Evolutionary conservation across 2,329 filamentous ascomycete species (phyloP).

Genomic region (Septoria linicola): DNA sequence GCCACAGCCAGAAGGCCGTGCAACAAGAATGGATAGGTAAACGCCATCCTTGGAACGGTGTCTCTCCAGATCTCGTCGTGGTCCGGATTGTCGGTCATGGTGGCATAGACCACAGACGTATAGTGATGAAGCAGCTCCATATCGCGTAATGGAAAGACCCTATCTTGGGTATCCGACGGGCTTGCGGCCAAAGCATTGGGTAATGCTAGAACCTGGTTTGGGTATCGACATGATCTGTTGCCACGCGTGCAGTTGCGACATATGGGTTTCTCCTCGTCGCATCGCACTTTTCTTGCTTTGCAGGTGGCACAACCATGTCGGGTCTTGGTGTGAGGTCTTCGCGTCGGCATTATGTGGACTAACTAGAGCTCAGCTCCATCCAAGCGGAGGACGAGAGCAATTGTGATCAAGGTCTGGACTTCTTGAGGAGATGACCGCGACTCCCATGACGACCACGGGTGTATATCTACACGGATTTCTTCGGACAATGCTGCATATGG

Average conservation of each 20-base stretch:
- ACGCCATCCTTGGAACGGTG: constrained; percentile 21
- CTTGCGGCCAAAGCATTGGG: constrained; percentile 10
- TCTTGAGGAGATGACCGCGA: no score
- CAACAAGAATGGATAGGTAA: constrained; percentile 24
- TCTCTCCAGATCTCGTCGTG: constrained; percentile 21
- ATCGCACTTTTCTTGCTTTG: constrained; percentile 26
- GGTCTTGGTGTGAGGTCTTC: constrained; percentile 28
- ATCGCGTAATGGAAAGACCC: constrained; percentile 24
- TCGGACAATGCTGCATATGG: no score
- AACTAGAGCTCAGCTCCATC: no score
- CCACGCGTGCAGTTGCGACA: constrained; percentile 28
- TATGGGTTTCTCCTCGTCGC: constrained; percentile 27
- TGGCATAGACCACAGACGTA: constrained; percentile 19
- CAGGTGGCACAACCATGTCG: constrained; percentile 27
- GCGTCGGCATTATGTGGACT: constrained; percentile 5
- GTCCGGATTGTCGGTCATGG: constrained; percentile 18
- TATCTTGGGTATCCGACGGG: constrained; percentile 13
- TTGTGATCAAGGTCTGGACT: no score
- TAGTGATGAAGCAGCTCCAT: constrained; percentile 32
- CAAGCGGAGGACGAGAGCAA: no score
- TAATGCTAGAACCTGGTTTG: constrained; percentile 19
- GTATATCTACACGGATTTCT: no score
- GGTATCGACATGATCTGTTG: constrained; percentile 23
- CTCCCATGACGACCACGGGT: no score
- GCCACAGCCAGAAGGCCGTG: constrained; percentile 24